phyloP scores from a whole-genome alignment of 768 basidiomycete species.

The Tricholoma terreum region DNA sequence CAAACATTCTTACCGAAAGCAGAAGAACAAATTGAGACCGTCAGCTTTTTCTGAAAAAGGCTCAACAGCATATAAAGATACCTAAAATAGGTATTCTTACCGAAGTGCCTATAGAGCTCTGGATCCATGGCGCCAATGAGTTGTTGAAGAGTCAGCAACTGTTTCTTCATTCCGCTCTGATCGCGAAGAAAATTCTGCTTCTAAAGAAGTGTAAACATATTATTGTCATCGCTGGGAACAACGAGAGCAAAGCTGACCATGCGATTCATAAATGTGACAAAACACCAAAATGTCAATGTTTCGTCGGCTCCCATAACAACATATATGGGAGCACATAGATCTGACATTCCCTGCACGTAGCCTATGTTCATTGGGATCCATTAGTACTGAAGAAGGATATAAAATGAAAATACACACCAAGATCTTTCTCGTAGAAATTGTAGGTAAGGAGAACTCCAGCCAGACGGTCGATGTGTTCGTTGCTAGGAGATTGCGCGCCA shows the following conservation, averaged over 20 bases:
- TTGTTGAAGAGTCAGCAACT: constrained; percentile 85
- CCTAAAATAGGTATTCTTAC: constrained; percentile 31
- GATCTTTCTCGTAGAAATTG: constrained; percentile 83
- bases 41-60: constrained; percentile 70
- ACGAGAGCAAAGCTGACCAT: constrained; percentile 59
- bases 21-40: constrained; percentile 93
- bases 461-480: constrained; percentile 89
- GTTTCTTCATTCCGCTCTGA: constrained; percentile 97
- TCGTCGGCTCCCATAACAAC: constrained; percentile 89
- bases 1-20: constrained; percentile 71
- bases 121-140: constrained; percentile 94
- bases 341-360: constrained; percentile 99
- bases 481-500: constrained; percentile 84
- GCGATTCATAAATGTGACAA: constrained; percentile 90
- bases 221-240: neutral
- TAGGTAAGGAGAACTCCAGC: constrained; percentile 86
- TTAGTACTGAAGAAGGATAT: neutral
- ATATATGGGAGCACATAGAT: constrained; percentile 91
- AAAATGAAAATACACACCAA: constrained; percentile 52
- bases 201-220: constrained; percentile 37
- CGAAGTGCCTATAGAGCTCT: constrained; percentile 88
- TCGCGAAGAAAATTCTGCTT: constrained; percentile 94
- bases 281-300: constrained; percentile 93
- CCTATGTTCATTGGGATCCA: constrained; percentile 40
- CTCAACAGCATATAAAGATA: neutral